Base-by-base conservation (phyloP, 768 basidiomycete species). In the Paxillus involutus region DNA sequence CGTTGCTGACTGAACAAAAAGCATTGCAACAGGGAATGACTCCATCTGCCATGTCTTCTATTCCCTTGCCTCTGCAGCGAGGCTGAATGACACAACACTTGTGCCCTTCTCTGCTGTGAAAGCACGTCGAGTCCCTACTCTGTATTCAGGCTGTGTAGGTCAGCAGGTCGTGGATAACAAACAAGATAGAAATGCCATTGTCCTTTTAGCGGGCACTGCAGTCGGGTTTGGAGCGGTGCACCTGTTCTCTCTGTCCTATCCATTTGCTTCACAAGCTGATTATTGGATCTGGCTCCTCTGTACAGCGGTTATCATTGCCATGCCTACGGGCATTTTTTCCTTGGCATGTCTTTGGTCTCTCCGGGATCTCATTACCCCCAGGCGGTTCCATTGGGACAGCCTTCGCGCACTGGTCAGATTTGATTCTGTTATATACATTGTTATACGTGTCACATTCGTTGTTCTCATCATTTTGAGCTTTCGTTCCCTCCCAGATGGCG, bases 161-260 rank as follows among this genome's bases (percentile, higher is more conserved):
- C 7, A 29, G 1, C 26, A 21, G 43, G 3, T 3, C 6, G 10
- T 3, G 10, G 4, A 11, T 44, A 21, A 29, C 1, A 12, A 16
- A 7, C 14, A 21, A 7, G 40, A 42, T 1, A 9, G 16, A 42
- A 1, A 19, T 11, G 1, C 40, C 2, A 21, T 29, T 10, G 0
- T 24, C 16, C 13, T 44, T 30, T 39, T n/a, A 29, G 21, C 36
- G 2, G 16, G 51, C 13, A 47, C 58, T 11, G 64, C 47, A 3
- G 53, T 39, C 6, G 21, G 63, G 13, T 71, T 71, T 41, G 70
- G 69, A 12, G 62, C 50, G 6, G 54, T 71, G 17, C 68, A 71
- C 52, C 63, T 61, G 40, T 44, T 59, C 4, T 63, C 64, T 7
- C 69, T 67, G 70, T 49, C 48, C 29, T 56, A 63, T 11, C 2